Base-by-base conservation (phyloP, 1,284 basidiomycete genomes). In the Melampsora larici-populina region DNA sequence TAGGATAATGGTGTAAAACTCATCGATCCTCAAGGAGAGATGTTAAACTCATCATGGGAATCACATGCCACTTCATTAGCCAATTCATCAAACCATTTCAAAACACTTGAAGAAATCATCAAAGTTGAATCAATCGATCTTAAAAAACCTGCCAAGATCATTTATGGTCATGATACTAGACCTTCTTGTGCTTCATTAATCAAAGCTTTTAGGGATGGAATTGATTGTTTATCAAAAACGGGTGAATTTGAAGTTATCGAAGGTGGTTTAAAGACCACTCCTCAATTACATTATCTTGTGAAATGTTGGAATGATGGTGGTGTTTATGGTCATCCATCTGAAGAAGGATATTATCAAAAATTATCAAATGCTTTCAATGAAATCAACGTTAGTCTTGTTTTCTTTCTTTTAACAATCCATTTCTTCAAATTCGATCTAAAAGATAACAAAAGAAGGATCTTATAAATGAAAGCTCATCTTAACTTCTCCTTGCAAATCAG, bases 1-100 rank as follows among this genome's bases (percentile, higher is more conserved):
- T 82, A 97, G 93, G 97, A 99, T 85, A 99, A 99, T 84, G 97
- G 97, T 48, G 93, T 98, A 79, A 99, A 99, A 85, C 89, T 99
- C 70, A 93, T 99, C 63, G 97, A 99, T 85, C 93, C 97, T 21
- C 89, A 89, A 17, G 97, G 97, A n/a, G 97, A 99, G 84, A 99
- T 99, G 97, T 88, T 99, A n/a, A 92, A 96, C 82, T 86, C 91
- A 0, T 88, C 92, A 46, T 99, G 97, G 97, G 97, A 99, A 84
- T 83, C 84, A 0, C 89, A 96, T 83, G 95, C 96, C 26, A 96
- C 97, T 7, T 84, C 85, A 6, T 86, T 99, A n/a, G 92, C 95
- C 79, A 99, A 99, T 84, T 93, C 93, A 81, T 85, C 86, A 11
- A 87, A 87, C 8, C 55, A 58, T 58, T 29, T 58, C 21, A 58